Evolutionary conservation across 192 early-diverging fungal species (phyloP), one percentile per base, ranked within the genome.

Genomic region (Backusella tarrabulga): DNA sequence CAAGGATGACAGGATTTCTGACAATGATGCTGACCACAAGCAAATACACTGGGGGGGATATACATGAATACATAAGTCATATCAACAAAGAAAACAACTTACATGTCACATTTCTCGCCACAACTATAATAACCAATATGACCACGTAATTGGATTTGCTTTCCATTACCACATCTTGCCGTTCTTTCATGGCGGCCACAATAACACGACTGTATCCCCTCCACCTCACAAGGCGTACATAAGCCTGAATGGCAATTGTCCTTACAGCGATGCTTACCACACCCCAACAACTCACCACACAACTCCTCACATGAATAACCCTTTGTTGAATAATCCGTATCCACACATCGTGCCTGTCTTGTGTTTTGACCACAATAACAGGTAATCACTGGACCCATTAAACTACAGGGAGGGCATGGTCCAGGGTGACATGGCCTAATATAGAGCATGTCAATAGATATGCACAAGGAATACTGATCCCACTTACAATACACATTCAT

Each of bases 341-440:
- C 94, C 36, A 88, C 88, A 84, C 96, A 99, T 67, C 93, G 86
- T 23, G 89, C 81, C 67, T 91, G 89, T 74, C 46, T 88, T 0
- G 80, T 78, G 7, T 87, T 81, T 46, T 90, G 91, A 4, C 95
- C 95, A 86, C 97, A 99, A 81, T 88, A 93, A 87, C 97, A 99
- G 21, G 83, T 82, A 71, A 90, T 89, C 26, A 89, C 81, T 4
- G 94, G 93, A 2, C 92, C 92, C 81, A 94, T 88, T 6, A 90
- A 86, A 29, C 93, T 90, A 82, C 97, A 99, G 3, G 96, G 95
- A 63, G 94, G 92, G 72, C 96, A 98, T 11, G 97, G 97, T 3
- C 97, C 96, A 15, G 97, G 96, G 86, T 97, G 97, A 77, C 97
- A 97, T 29, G 89, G 91, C 5, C 89, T 90, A 40, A 1, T 23